These are phyloP conservation scores for Coniochaeta sp. DNA, from an alignment of 2,329 filamentous ascomycete species.

Conservation along the genomic window DNA sequence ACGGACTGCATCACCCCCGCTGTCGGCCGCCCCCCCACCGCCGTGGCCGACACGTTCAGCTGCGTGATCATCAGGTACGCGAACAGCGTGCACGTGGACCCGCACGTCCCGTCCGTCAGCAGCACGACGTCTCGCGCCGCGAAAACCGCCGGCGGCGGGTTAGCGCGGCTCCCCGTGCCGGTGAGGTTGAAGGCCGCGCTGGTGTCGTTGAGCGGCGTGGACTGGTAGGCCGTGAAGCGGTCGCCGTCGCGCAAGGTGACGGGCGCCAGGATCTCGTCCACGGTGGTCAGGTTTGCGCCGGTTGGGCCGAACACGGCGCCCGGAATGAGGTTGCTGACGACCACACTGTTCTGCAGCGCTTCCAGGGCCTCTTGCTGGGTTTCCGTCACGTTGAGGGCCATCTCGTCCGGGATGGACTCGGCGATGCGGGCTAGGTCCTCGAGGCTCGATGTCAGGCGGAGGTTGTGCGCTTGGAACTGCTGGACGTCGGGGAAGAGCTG, in stretches of 20 bases:
- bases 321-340: constrained; percentile 35
- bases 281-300: constrained; percentile 20
- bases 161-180: constrained; percentile 30
- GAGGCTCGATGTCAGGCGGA: constrained; percentile 40
- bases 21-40: constrained; percentile 36
- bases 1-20: constrained; percentile 39
- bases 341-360: constrained; percentile 33
- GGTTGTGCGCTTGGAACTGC: constrained; percentile 41
- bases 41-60: constrained; percentile 38
- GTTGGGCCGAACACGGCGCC: constrained; percentile 37
- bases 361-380: constrained; percentile 26
- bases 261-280: constrained; percentile 23
- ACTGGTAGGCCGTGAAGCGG: constrained; percentile 38
- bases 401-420: constrained; percentile 16
- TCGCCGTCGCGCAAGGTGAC: constrained; percentile 34
- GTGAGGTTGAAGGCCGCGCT: constrained; percentile 30
- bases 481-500: constrained; percentile 42
- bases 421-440: constrained; percentile 32
- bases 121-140: constrained; percentile 43
- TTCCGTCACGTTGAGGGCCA: neutral
- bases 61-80: constrained; percentile 44
- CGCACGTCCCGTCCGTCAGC: constrained; percentile 47
- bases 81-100: constrained; percentile 48
- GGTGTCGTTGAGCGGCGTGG: constrained; percentile 29
- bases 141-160: constrained; percentile 38